Evolutionary conservation across 441 rosid genomes (phyloP).

Genomic region (Brassica hybrid): DNA sequence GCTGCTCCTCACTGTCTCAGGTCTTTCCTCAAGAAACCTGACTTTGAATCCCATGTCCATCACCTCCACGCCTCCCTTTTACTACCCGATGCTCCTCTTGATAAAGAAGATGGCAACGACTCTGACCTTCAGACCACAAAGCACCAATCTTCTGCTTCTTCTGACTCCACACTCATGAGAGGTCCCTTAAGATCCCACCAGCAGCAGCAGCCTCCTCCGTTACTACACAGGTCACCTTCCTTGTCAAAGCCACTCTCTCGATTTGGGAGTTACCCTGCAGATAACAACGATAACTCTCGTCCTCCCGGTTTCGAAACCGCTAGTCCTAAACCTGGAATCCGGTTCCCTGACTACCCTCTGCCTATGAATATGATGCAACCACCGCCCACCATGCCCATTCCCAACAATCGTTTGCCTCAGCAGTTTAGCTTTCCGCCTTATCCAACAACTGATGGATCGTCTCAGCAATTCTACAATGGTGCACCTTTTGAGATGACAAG

Average conservation of each 20-base stretch:
- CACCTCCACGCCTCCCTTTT: constrained; percentile 67
- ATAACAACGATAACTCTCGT: constrained; percentile 53
- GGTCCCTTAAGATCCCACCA: constrained; percentile 69
- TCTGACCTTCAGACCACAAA: constrained; percentile 65
- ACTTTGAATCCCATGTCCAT: constrained; percentile 81
- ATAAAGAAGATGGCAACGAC: constrained; percentile 71
- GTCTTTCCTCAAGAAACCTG: constrained; percentile 77
- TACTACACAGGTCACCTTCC: constrained; percentile 57
- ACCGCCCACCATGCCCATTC: constrained; percentile 62
- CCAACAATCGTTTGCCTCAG: constrained; percentile 61
- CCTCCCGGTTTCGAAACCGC: constrained; percentile 73
- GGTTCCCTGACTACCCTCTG: constrained; percentile 64
- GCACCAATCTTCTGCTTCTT: constrained; percentile 62
- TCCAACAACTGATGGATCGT: constrained; percentile 63
- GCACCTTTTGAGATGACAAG: constrained; percentile 64
- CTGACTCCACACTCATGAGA: constrained; percentile 72
- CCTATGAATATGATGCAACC: constrained; percentile 67
- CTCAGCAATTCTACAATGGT: constrained; percentile 62
- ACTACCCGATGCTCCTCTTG: constrained; percentile 67
- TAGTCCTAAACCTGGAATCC: constrained; percentile 57
- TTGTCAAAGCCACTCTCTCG: constrained; percentile 54
- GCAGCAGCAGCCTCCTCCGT: too few species aligned
- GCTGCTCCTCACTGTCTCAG: constrained; percentile 98
- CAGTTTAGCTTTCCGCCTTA: constrained; percentile 65
- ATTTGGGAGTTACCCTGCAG: constrained; percentile 60